Evolutionary conservation across 2,329 filamentous ascomycete species (phyloP), one percentile per base, ranked within the genome.

Genomic region (Fusarium graminum): DNA sequence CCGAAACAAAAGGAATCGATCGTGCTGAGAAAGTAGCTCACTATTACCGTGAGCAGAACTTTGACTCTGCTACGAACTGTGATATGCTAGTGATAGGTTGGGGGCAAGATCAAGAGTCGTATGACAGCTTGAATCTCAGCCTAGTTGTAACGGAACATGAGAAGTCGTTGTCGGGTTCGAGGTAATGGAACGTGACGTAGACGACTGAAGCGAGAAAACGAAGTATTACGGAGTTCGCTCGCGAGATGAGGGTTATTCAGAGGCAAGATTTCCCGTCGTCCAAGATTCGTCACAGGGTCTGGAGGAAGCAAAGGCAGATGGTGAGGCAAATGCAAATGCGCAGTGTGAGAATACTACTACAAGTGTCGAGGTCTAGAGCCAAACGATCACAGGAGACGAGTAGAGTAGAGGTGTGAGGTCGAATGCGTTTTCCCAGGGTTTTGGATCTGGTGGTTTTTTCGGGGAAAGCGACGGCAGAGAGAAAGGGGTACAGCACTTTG

Each of bases 1-100:
- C 84, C 75, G 71, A 72, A 74, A 72, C 72, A 75, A 74, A 72
- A 77, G 80, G 74, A 78, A 80, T 73, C 77, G 76, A 73, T 76
- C 72, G 76, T 76, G 75, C 76, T 72, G 67, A 72, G 70, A 65
- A 71, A 74, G 74, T 73, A 76, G 76, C 75, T 81, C 80, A 80
- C 81, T 83, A 68, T 81, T 78, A 83, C 82, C 81, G 78, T 77
- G 79, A 79, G 76, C 74, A 72, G 67, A 53, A 52, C 65, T 66
- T 71, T 59, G 61, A 72, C 69, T 67, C 61, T 59, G 63, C 67
- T 72, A 72, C 65, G 58, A 59, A 55, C 45, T 55, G 56, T 54
- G 59, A 52, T 63, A 59, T 42, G 68, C 51, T 52, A 51, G 49
- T 60, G 59, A 53, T 58, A 63, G 46, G 26, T 59, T 68, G 54